A percentile compares a stretch with the other conserved stretches of the same genome.
Conservation (phyloP, 176 grass and related monocot species). For the Juncus effusus region DNA sequence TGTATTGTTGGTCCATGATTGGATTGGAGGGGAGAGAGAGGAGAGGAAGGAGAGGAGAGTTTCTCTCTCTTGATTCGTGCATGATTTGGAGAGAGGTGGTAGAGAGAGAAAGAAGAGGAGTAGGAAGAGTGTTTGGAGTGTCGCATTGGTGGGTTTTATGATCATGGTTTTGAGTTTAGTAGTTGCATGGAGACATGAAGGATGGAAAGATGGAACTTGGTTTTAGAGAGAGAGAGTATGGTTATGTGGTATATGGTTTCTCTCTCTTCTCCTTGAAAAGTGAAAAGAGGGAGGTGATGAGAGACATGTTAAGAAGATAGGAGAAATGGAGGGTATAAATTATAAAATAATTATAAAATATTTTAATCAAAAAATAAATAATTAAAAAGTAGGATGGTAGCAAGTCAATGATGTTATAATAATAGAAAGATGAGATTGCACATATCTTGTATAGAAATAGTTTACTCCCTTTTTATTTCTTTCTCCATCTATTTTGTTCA, state of each 20-base stretch:
- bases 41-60: slow-evolving; percentile 51
- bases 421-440: background rate
- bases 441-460: background rate
- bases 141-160: slow-evolving; percentile 28
- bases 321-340: background rate
- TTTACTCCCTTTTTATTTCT: background rate
- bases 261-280: slow-evolving; percentile 13
- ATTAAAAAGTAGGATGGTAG: slow-evolving; percentile 3
- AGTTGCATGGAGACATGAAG: slow-evolving; percentile 10
- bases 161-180: slow-evolving; percentile 6
- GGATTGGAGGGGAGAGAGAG: slow-evolving; percentile 15
- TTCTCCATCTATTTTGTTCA: background rate
- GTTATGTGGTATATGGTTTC: background rate
- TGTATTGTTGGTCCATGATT: slow-evolving; percentile 38
- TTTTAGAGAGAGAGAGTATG: background rate
- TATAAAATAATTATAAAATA: background rate
- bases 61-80: slow-evolving; percentile 52
- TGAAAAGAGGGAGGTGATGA: slow-evolving; percentile 16
- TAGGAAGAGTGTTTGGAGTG: background rate
- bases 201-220: slow-evolving; percentile 8
- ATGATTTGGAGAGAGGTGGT: slow-evolving; percentile 22
- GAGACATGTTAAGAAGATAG: background rate
- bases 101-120: slow-evolving; percentile 27
- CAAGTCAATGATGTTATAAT: slow-evolving; percentile 11
- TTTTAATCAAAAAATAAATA: background rate